These are phyloP conservation scores for Omphalotus olearius DNA, from an alignment of 1,284 basidiomycete species.

Conservation along the genomic window DNA sequence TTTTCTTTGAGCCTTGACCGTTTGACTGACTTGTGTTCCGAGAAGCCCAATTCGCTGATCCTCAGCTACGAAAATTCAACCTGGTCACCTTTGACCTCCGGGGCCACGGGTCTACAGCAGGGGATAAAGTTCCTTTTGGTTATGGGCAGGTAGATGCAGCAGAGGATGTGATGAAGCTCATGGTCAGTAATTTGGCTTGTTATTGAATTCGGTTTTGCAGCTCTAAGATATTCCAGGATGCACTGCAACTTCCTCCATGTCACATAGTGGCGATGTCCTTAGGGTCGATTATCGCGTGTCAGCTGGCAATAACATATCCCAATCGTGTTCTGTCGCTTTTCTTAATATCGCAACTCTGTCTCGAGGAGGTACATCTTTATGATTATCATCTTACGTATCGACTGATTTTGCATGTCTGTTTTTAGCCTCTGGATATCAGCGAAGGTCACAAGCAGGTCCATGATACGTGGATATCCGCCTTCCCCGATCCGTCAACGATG, in stretches of 20 bases:
- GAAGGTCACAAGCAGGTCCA: conserved; percentile 7
- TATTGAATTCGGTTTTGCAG: not conserved
- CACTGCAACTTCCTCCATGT: conserved; percentile 13
- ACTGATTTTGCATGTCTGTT: not conserved
- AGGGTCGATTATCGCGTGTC: conserved; percentile 13
- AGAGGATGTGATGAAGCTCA: conserved; percentile 13
- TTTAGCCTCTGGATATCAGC: conserved; percentile 6
- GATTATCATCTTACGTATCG: not conserved
- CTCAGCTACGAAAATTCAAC: conserved; percentile 16
- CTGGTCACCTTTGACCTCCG: conserved; percentile 15
- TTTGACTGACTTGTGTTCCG: not conserved
- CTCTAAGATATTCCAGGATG: conserved; percentile 9
- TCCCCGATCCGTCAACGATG: conserved; percentile 2
- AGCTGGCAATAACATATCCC: conserved; percentile 11
- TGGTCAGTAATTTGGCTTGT: conserved; percentile 9
- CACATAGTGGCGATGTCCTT: conserved; percentile 15
- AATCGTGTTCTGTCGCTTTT: conserved; percentile 11
- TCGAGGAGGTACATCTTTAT: conserved; percentile 10
- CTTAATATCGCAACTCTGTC: conserved; percentile 10
- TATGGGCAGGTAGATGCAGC: conserved; percentile 13
- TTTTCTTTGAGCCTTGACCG: not conserved
- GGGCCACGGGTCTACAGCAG: conserved; percentile 14
- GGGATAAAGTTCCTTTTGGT: conserved; percentile 7
- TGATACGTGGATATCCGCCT: conserved; percentile 5
- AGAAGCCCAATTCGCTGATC: conserved; percentile 16